Base-by-base conservation (phyloP, 2,329 filamentous ascomycete genomes). In the Penicillium sp. region DNA sequence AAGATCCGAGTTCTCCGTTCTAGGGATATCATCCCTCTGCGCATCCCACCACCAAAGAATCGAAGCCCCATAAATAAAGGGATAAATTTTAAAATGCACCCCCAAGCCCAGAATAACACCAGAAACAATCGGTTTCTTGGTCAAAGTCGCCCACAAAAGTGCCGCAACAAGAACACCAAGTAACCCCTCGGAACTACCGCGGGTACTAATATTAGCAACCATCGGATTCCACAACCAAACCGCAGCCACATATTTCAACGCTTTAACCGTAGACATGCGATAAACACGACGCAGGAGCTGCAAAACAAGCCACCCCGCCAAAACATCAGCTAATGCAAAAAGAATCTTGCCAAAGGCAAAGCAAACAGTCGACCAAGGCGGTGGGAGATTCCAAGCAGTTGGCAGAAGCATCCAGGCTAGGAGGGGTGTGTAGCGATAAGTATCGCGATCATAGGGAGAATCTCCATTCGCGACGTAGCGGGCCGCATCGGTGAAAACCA, bases 81-180 rank as follows among this genome's bases (percentile, higher is more conserved):
- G 94, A 66, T 99, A 99, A 55, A 99, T 97, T 80, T 99, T 99
- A 76, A 99, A 95, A 74, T 99, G 94, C 21, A 97, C 92, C 1
- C 85, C 85, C 23, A 96, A 74, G 0, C 94, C 94, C 2, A 99
- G 78, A 24, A 97, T 71, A 2, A 86, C 58, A 0, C 90, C 93
- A 0, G 91, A 88, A 7, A 95, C 68, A 1, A 73, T 65, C 15
- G 88, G 75, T n/a, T 78, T 78, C 44, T 79, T 80, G 45, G 82
- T 78, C 57, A 91, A 75, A 1, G 89, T 87, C 0, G 92, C 89
- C 89, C 90, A 97, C 9, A 99, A 74, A 29, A 97, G 71, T 0
- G 84, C 88, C 55, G 91, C 85, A 5, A 96, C 90, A 68, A 97
- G 80, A 0, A 93, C 90, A 13, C 90, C 91, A 7, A 99, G 74